Percentiles rank a stretch among this genome's conserved stretches.
Conservation (phyloP, 2,329 filamentous ascomycete species). For the Stromatinia cepivora region DNA sequence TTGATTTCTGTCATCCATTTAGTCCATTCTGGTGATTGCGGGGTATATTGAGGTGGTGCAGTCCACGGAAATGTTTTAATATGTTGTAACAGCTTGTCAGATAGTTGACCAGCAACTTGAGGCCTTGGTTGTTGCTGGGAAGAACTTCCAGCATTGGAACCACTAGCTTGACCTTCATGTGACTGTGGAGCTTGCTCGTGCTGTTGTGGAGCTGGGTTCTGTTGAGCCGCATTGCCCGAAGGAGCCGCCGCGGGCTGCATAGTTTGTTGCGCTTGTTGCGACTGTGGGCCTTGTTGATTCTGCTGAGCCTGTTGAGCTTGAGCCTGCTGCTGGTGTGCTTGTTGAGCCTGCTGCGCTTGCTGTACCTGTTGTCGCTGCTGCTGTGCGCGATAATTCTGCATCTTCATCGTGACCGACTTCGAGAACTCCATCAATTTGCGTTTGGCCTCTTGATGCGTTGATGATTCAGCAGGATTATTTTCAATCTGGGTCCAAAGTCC, state of each 20-base stretch:
- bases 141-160: slow-evolving; percentile 25
- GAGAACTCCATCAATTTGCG: slow-evolving; percentile 63
- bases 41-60: slow-evolving; percentile 46
- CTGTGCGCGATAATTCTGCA: slow-evolving; percentile 16
- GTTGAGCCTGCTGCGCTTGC: slow-evolving; percentile 23
- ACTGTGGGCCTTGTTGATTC: slow-evolving; percentile 23
- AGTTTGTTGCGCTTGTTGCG: slow-evolving; percentile 22
- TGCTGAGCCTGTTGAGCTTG: slow-evolving; percentile 26
- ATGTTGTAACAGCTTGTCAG: slow-evolving; percentile 46
- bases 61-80: slow-evolving; percentile 51
- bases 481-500: slow-evolving; percentile 53
- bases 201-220: slow-evolving; percentile 19
- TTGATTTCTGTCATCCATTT: slow-evolving; percentile 54
- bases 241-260: slow-evolving; percentile 15
- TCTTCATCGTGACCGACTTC: slow-evolving; percentile 49
- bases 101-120: slow-evolving; percentile 26
- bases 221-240: slow-evolving; percentile 1
- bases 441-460: slow-evolving; percentile 52
- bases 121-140: slow-evolving; percentile 25
- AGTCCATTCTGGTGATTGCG: slow-evolving; percentile 46
- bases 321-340: slow-evolving; percentile 20
- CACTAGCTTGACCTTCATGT: slow-evolving; percentile 21
- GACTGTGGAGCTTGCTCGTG: slow-evolving; percentile 27
- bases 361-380: slow-evolving; percentile 43
- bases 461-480: slow-evolving; percentile 50